These are phyloP conservation scores for Clavariopsis aquatica DNA, from an alignment of 495 filamentous ascomycete genomes.

Conservation along the genomic window DNA sequence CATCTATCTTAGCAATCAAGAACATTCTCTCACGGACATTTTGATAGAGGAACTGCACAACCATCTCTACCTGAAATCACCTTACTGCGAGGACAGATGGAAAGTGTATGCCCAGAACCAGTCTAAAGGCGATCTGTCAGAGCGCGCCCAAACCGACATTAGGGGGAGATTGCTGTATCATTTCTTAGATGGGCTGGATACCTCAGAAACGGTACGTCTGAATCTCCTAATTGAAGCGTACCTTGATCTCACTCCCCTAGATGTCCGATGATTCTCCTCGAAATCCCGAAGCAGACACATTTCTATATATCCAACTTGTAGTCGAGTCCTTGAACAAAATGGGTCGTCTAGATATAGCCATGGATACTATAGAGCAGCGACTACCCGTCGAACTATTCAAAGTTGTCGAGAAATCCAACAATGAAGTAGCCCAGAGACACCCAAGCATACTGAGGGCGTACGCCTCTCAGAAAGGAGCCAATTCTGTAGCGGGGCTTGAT, in stretches of 20 bases:
- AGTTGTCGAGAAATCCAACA: constrained; percentile 92
- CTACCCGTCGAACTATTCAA: constrained; percentile 91
- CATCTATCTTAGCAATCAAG: constrained; percentile 88
- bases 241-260: constrained; percentile 41
- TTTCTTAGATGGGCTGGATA: constrained; percentile 79
- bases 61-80: constrained; percentile 94
- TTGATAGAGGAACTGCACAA: constrained; percentile 95
- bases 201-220: constrained; percentile 49
- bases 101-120: constrained; percentile 58
- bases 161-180: constrained; percentile 69
- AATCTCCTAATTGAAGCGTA: neutral
- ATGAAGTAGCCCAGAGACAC: constrained; percentile 88
- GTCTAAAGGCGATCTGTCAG: constrained; percentile 26
- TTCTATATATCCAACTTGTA: constrained; percentile 85
- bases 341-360: constrained; percentile 77
- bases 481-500: constrained; percentile 41
- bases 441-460: constrained; percentile 65
- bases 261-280: constrained; percentile 85
- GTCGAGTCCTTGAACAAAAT: constrained; percentile 88
- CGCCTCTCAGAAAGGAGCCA: constrained; percentile 32
- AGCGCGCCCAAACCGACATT: constrained; percentile 26
- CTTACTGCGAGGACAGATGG: constrained; percentile 94
- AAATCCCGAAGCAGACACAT: constrained; percentile 92
- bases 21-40: constrained; percentile 85
- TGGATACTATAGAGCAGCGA: constrained; percentile 87